Evolutionary conservation across 805 yeast genomes (phyloP), one percentile per base, ranked within the genome.

Genomic region (Nakazawaea populi): DNA sequence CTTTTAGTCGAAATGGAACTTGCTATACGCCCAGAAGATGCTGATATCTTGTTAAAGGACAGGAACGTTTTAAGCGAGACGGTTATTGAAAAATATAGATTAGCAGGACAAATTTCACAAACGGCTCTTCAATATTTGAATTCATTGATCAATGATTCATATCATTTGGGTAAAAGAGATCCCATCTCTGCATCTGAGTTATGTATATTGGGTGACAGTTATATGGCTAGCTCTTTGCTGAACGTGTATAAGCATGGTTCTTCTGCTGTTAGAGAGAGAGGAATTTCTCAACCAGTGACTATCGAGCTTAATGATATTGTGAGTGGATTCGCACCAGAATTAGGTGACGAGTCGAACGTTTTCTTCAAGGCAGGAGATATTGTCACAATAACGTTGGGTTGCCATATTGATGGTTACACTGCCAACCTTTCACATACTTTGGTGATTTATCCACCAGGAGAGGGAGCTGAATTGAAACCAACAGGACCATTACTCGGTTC

Each of bases 361-460:
- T 66, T 68, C 48, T 80, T 87, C 59, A 65, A 67, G 49, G 80
- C 82, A 28, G 98, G 98, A 47, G 97, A 94, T 66, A 75, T 91
- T 45, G 89, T 89, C 35, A 91, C 92, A 55, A 77, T 94, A 52
- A 73, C 87, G 10, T 74, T 92, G 31, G 99, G 97, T 46, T 91
- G 86, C 53, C 97, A 94, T 56, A 80, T 94, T 58, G 99, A 94
- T 68, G 99, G 99, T 51, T 94, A 91, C 72, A 87, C 97, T 10
- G 83, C 96, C 1, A 80, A 82, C 64, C 82, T 81, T 9, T 82
- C 96, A 31, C 99, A 94, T 68, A 91, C 97, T 1, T 62, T 89
- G 55, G 94, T 90, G 32, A 82, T 90, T 49, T 87, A 81, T 60
- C 95, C 95, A 48, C 81, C 83, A 34, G 84, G 82, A 37, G 73